phyloP scores from a whole-genome alignment of 2,329 filamentous ascomycete species.

The Penicillium hesseltinei region DNA sequence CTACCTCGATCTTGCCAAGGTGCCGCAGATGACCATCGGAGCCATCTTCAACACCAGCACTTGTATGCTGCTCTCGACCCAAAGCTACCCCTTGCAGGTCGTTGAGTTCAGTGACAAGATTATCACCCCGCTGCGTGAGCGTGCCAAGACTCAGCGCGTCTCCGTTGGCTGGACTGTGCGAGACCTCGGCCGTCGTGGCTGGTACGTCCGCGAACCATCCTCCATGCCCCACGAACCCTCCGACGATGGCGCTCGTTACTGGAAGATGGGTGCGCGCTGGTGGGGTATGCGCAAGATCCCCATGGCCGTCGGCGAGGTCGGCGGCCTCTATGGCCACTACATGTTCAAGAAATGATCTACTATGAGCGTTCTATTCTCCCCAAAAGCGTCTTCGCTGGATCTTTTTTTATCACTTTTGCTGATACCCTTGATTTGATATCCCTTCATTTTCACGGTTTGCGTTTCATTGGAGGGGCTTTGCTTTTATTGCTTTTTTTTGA shows the following conservation, averaged over 20 bases:
- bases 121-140: constrained; percentile 63
- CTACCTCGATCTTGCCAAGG: constrained; percentile 75
- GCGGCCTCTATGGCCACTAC: constrained; percentile 59
- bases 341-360: constrained; percentile 53
- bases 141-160: constrained; percentile 53
- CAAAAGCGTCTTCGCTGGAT: constrained; percentile 18
- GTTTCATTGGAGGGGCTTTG: constrained; percentile 14
- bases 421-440: constrained; percentile 23
- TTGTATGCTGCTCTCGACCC: constrained; percentile 57
- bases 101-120: constrained; percentile 71
- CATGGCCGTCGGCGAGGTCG: constrained; percentile 55
- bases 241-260: constrained; percentile 62
- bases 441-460: constrained; percentile 10
- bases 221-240: constrained; percentile 31
- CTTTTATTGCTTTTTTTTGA: constrained; percentile 12
- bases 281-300: constrained; percentile 77
- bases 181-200: constrained; percentile 67
- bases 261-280: constrained; percentile 82
- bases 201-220: constrained; percentile 55
- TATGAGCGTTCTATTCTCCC: constrained; percentile 15
- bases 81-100: constrained; percentile 69
- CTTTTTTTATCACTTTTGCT: constrained; percentile 8
- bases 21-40: constrained; percentile 56
- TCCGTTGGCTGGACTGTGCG: constrained; percentile 69
- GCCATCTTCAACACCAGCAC: constrained; percentile 57